Conservation (phyloP, 73 alveolate genomes). For the Chromera velia region DNA sequence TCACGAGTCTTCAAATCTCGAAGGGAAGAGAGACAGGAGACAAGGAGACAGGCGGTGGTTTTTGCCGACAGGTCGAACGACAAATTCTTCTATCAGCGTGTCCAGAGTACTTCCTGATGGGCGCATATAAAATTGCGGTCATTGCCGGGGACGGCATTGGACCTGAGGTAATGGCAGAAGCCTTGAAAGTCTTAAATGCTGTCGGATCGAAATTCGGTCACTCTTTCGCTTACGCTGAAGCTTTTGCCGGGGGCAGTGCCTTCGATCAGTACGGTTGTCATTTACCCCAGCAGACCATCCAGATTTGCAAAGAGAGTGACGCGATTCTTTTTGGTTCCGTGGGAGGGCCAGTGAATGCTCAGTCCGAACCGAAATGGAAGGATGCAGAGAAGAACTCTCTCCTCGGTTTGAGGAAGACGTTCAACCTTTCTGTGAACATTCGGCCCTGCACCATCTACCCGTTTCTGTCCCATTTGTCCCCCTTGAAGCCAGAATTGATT, state of each 20-base stretch:
- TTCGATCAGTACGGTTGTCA: background rate
- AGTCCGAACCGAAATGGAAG: slow-evolving; percentile 27
- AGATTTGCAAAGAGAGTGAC: background rate
- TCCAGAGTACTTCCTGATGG: too few relatives aligned
- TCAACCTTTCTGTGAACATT: slow-evolving; percentile 28
- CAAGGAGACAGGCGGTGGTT: too few relatives aligned
- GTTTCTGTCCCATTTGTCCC: slow-evolving; percentile 35
- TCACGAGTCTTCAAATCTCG: too few relatives aligned
- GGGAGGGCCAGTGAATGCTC: slow-evolving; percentile 27
- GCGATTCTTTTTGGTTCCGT: slow-evolving; percentile 45
- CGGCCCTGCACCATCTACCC: slow-evolving; percentile 42
- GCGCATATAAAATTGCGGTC: slow-evolving; percentile 14
- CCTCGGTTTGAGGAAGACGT: slow-evolving; percentile 40
- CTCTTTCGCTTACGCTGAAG: background rate
- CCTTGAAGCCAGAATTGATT: slow-evolving; percentile 39
- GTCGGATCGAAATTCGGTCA: background rate
- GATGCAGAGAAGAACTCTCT: slow-evolving; percentile 39
- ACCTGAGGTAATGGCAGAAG: slow-evolving; percentile 35
- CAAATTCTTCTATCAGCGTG: too few relatives aligned
- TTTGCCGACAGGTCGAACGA: too few relatives aligned
- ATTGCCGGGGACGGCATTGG: slow-evolving; percentile 44
- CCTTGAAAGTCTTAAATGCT: background rate
- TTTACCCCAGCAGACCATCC: background rate
- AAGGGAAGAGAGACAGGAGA: too few relatives aligned
- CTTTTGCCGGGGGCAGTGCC: background rate